Base-by-base conservation (phyloP, 1,139 yeast species). In the Hyphopichia khmerensis region DNA sequence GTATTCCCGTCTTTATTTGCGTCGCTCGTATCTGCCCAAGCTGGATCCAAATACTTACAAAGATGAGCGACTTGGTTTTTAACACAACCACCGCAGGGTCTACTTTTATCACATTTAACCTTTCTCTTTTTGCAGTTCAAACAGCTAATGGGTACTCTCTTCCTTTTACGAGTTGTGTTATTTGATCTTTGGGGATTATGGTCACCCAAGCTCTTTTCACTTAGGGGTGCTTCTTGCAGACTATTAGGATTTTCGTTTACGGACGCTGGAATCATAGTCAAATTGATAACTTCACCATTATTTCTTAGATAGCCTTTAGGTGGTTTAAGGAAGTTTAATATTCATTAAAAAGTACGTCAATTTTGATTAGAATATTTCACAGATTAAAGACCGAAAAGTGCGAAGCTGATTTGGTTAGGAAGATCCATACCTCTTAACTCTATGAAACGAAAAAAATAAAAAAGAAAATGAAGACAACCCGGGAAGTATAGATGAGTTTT, bases 71-170 rank as follows among this genome's bases (percentile, higher is more conserved):
- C 78, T 6, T 73, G 72, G 46, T 72, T 69, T 43, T 61, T 62
- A 3, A 63, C 56, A 56, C 79, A 73, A 8, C 76, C 77, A 2
- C 73, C 65, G 51, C 79, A 73, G 2, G 79, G 79, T 42, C 62
- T 59, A 23, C 50, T 65, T 45, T 71, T 70, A 49, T 72, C 78
- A 57, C 79, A 73, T 44, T 69, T 70, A 46, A 73, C 78, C 52
- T 73, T 72, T 24, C 79, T 50, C 44, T 66, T 65, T 45, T 72
- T 63, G 51, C 79, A 73, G 43, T 69, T 65, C 33, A 70, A 55
- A 47, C 79, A 73, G 27, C 75, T 61, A 21, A 72, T 53, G 1
- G 79, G 78, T 0, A 67, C 74, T 39, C 79, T 56, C 40, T 62
- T 61, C 39, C 76, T 52, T 40, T 55, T 55, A 39, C 50, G 40